phyloP scores from a whole-genome alignment of 352 stramenopile genomes.

The Elongisporangium undulatum region DNA sequence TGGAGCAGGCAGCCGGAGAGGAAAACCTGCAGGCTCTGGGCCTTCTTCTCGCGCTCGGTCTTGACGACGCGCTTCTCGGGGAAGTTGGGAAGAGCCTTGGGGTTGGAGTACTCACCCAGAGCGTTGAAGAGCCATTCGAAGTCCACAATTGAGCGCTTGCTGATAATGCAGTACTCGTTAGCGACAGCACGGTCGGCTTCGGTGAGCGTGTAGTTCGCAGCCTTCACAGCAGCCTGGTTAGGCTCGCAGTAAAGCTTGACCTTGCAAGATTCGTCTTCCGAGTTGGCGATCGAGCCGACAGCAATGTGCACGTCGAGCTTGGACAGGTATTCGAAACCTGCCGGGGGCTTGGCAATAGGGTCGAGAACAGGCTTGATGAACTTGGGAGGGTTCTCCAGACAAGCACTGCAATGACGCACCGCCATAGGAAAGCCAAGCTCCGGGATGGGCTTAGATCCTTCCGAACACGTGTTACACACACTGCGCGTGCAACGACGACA shows the following conservation, averaged over 20 bases:
- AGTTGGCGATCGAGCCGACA: conserved; percentile 24
- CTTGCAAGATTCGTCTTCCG: conserved; percentile 60
- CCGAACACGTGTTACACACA: conserved; percentile 81
- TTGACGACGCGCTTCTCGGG: conserved; percentile 60
- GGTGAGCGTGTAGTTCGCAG: conserved; percentile 40
- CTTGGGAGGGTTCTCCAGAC: conserved; percentile 72
- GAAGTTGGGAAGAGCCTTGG: conserved; percentile 78
- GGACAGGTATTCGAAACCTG: conserved; percentile 81
- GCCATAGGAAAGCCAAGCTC: conserved; percentile 75
- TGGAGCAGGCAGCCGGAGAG: conserved; percentile 79
- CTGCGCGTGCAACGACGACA: conserved; percentile 81
- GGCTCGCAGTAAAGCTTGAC: conserved; percentile 82
- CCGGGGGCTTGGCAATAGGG: conserved; percentile 65
- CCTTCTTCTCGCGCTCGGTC: conserved; percentile 48
- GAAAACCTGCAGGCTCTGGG: conserved; percentile 60
- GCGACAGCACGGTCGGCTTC: conserved; percentile 62
- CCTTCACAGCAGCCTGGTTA: conserved; percentile 50
- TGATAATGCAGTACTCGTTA: conserved; percentile 77
- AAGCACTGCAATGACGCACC: conserved; percentile 78
- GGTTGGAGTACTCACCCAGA: conserved; percentile 72
- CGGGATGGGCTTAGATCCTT: conserved; percentile 78
- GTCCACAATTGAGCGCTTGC: conserved; percentile 66
- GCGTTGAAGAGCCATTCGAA: conserved; percentile 81
- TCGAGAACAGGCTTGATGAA: conserved; percentile 81
- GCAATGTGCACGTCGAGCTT: conserved; percentile 77